Percentiles rank a stretch among this genome's conserved stretches.
These are phyloP conservation scores for Claviceps pazoutovae DNA, from an alignment of 2,329 filamentous ascomycete genomes.

Conservation along the genomic window DNA sequence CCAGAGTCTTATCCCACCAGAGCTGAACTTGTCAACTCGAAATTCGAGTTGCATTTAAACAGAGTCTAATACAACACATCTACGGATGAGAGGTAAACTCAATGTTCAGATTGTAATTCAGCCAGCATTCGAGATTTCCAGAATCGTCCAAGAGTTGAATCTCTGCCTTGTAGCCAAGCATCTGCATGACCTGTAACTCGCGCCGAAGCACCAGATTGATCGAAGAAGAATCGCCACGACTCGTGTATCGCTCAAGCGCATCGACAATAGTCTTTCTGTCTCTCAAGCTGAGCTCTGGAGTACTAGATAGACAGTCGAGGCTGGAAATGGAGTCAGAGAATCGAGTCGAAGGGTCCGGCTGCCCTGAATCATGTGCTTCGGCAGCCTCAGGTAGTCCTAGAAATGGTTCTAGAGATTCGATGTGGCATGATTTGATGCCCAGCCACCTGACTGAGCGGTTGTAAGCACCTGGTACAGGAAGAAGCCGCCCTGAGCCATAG, in stretches of 20 bases:
- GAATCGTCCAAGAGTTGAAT: slow-evolving; percentile 54
- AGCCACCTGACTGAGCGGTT: slow-evolving; percentile 48
- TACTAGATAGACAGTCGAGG: slow-evolving; percentile 14
- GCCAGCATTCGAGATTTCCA: slow-evolving; percentile 35
- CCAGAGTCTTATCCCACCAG: no score
- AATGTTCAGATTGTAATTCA: slow-evolving; percentile 27
- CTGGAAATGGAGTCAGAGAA: slow-evolving; percentile 12
- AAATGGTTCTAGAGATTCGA: slow-evolving; percentile 13
- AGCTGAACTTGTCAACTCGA: no score
- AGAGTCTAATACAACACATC: no score
- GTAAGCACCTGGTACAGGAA: slow-evolving; percentile 41
- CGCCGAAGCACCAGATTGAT: slow-evolving; percentile 19
- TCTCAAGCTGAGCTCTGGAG: slow-evolving; percentile 29
- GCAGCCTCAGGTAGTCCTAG: background rate
- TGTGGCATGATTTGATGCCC: slow-evolving; percentile 37
- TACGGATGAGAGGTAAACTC: background rate
- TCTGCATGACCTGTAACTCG: slow-evolving; percentile 60
- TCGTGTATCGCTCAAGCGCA: slow-evolving; percentile 33
- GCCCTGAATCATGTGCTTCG: background rate
- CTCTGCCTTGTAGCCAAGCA: slow-evolving; percentile 62
- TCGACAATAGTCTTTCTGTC: slow-evolving; percentile 45
- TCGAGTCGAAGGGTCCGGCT: background rate
- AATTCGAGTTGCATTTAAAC: no score
- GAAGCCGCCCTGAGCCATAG: slow-evolving; percentile 47
- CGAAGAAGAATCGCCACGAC: background rate